Base-by-base conservation (phyloP, 2,329 filamentous ascomycete genomes). In the Monosporascus cannonballus region DNA sequence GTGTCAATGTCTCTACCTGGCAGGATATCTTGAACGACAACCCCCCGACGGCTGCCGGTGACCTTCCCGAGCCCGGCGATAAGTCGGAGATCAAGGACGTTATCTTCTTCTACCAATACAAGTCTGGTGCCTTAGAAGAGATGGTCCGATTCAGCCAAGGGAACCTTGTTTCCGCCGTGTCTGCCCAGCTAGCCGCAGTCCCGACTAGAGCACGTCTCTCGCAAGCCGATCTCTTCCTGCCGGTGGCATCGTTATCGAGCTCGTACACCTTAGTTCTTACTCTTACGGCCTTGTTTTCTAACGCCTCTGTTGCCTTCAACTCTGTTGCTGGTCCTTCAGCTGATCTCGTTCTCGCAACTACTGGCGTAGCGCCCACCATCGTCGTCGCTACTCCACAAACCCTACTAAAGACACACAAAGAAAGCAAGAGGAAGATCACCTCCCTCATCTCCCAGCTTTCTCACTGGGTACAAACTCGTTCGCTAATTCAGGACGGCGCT, bases 141-240 rank as follows among this genome's bases (percentile, higher is more conserved):
- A 84, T 96, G 69, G 82, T 95, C 34, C 83, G 89, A 60, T 96
- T 96, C 72, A 87, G 86, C 1, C 87, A 93, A 55, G 75, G 72
- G 54, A 96, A 96, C 66, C 72, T 99, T n/a, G 83, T 90, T n/a
- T 81, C 94, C n/a, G 93, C 84, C 49, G 83, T 93, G 56, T 87
- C 88, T 36, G 87, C 86, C 17, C 84, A 96, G 66, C 80, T 92
- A 41, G 83, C 87, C 44, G 84, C 87, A 6, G 73, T 97, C 37
- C 90, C 92, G 9, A 80, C 84, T 25, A 78, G 78, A 45, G 88
- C 96, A 65, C 86, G 89, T 55, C 75, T 96, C 55, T 81, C 75
- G 20, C 77, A 85, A 1, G 80, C 83, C 2, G 94, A 99, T 64
- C 77, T 96, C 7, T 89, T 99, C 66, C 80, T 97, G 15, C 86